Evolutionary conservation across 2,329 filamentous ascomycete genomes (phyloP), one percentile per base, ranked within the genome.

Genomic region (Pseudogymnoascus sp.): DNA sequence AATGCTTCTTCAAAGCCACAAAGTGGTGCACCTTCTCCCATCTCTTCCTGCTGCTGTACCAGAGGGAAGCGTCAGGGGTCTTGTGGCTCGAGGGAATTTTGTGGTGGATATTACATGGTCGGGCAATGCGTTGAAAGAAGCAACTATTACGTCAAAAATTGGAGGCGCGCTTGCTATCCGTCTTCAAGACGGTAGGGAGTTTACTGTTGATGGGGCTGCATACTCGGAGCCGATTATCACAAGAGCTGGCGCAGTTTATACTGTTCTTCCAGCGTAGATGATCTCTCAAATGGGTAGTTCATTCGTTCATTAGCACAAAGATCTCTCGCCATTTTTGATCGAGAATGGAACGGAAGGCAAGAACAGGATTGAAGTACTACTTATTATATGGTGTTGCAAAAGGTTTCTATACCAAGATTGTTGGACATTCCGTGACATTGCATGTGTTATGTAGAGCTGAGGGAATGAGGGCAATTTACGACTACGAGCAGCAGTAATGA

Each of bases 1-100:
- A 67, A 75, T 75, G 70, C 64, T 80, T 41, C 62, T 80, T 4
- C 78, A 80, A 65, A 74, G 72, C 39, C 72, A 75, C 29, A 58
- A 61, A 6, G 66, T 66, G 0, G 67, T 72, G 41, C 37, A 39
- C 7, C 64, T 68, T 19, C 58, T 69, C 11, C 69, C 69, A 33
- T 72, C 71, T 2, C 65, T 71, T 19, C 69, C 69, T 3, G 31
- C 66, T 1, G 65, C 67, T 2, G 38, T 69, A 4, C 63, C 65
- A 3, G 39, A 62, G 5, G 62, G 62, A n/a, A 61, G 19, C n/a
- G 65, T 68, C 8, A 65, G 26, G 2, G 66, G 67, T 3, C 62
- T 68, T 12, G 52, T 67, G 11, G 64, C 65, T 1, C 63, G 67
- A 1, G 65, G 67, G 7, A 65, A 61, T 11, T 64, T 66, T 33